Evolutionary conservation across 139 green algal genomes (phyloP).

Genomic region (Chlamydomonas sp.): DNA sequence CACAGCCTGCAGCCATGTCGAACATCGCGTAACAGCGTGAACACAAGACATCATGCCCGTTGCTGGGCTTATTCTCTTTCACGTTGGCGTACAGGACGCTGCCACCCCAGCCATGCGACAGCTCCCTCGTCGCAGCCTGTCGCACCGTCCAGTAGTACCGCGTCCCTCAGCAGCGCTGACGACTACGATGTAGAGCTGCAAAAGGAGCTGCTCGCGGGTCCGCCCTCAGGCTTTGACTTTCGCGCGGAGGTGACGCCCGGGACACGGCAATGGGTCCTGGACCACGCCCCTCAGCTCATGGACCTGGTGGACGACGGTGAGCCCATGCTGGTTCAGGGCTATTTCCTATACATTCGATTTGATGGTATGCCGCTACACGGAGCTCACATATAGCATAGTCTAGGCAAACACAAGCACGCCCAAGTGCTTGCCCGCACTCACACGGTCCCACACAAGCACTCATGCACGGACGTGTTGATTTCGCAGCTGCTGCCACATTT

Average conservation of each 20-base stretch:
- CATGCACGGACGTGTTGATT: background rate
- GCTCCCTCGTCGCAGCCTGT: no score
- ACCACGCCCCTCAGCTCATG: slow-evolving; percentile 47
- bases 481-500: background rate
- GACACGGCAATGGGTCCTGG: slow-evolving; percentile 11
- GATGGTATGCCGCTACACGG: background rate
- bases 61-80: no score
- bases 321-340: background rate
- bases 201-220: background rate
- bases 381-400: background rate
- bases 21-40: no score
- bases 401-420: no score
- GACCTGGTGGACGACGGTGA: slow-evolving; percentile 56
- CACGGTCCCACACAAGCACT: no score
- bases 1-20: no score
- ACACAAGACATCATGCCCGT: no score
- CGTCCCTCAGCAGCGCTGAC: no score
- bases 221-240: slow-evolving; percentile 52
- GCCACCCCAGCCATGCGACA: no score
- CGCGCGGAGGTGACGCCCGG: background rate
- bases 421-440: no score
- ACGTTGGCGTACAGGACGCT: no score
- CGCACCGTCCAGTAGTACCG: no score
- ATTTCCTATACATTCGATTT: background rate
- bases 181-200: slow-evolving; percentile 16